Percentiles rank a stretch among this genome's conserved stretches.
phyloP scores from a whole-genome alignment of 1,284 basidiomycete genomes.

The Fomitopsis schrenkii region DNA sequence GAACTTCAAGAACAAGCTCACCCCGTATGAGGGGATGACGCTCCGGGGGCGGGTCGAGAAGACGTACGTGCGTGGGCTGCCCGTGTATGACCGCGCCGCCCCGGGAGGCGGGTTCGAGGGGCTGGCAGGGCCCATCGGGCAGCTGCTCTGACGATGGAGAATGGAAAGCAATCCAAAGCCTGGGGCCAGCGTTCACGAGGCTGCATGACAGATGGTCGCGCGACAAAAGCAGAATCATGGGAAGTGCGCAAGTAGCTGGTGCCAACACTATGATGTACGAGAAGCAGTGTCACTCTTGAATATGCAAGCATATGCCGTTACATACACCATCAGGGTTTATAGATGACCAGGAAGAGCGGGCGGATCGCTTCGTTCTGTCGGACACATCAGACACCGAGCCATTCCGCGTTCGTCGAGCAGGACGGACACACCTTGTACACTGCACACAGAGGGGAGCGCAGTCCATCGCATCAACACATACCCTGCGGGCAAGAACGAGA shows the following conservation, averaged over 20 bases:
- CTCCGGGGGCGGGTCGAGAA: slow-evolving; percentile 70
- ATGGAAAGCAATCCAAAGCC: too few relatives aligned
- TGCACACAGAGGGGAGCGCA: too few relatives aligned
- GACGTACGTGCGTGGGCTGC: slow-evolving; percentile 72
- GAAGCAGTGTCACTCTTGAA: too few relatives aligned
- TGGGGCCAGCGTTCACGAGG: too few relatives aligned
- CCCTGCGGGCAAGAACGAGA: too few relatives aligned
- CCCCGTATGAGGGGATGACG: slow-evolving; percentile 77
- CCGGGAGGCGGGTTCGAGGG: slow-evolving; percentile 33
- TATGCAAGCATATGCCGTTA: too few relatives aligned
- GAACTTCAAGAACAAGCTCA: slow-evolving; percentile 90
- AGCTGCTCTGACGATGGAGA: slow-evolving; percentile 21
- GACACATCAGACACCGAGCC: neutral
- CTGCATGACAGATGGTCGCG: too few relatives aligned
- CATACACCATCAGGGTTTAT: neutral
- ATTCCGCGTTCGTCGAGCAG: neutral
- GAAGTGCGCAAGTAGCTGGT: too few relatives aligned
- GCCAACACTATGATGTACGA: too few relatives aligned
- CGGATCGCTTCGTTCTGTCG: slow-evolving; percentile 23
- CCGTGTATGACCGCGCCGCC: slow-evolving; percentile 52
- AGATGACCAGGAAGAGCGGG: slow-evolving; percentile 16
- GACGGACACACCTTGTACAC: too few relatives aligned
- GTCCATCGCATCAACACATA: too few relatives aligned
- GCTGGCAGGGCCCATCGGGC: slow-evolving; percentile 26
- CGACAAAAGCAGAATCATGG: too few relatives aligned